Base-by-base conservation (phyloP, 2,329 filamentous ascomycete genomes). In the Penicillium digitatum region DNA sequence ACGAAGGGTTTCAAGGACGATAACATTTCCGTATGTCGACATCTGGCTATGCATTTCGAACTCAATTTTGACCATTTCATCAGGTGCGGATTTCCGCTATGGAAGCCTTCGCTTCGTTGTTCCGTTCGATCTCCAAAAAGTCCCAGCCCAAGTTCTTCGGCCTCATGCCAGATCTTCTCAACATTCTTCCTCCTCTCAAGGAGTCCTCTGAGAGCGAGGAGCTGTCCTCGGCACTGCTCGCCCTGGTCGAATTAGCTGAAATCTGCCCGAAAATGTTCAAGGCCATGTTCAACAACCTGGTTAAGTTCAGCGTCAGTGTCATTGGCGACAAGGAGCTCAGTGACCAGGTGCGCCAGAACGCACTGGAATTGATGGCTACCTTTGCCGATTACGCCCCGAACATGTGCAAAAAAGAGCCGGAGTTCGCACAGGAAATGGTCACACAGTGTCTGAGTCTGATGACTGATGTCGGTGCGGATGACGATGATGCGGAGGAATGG, bases 231-330 rank as follows among this genome's bases (percentile, higher is more conserved):
- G 92, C 92, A 22, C 85, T 99, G 39, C 80, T 96, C 53, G 88
- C 93, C 24, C 82, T 99, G 45, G 96, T 99, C 66, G 94, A 97
- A 62, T 82, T 99, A 52, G 94, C 94, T 37, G 94, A 97, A 74
- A 83, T 88, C n/a, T 88, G 90, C 22, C 91, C 93, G 22, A 95
- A 94, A 76, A 97, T 97, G 92, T 99, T 99, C 79, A 95, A 94
- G 76, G 83, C 82, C 20, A 81, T 95, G n/a, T 99, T 99, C 78
- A 87, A 88, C 69, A 92, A 90, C 68, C 81, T 99, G 4, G 93
- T 97, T 48, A 87, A 89, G 65, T 96, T 99, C 76, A 93, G 88
- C 72, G 86, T 97, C 57, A 90, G 89, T 7, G 91, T 97, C 55
- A 89, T 99, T 64, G 89, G 95, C 67, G 93, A 99, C 72, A 97